Evolutionary conservation across 2,329 filamentous ascomycete species (phyloP).

Genomic region (Coniochaeta pulveracea): DNA sequence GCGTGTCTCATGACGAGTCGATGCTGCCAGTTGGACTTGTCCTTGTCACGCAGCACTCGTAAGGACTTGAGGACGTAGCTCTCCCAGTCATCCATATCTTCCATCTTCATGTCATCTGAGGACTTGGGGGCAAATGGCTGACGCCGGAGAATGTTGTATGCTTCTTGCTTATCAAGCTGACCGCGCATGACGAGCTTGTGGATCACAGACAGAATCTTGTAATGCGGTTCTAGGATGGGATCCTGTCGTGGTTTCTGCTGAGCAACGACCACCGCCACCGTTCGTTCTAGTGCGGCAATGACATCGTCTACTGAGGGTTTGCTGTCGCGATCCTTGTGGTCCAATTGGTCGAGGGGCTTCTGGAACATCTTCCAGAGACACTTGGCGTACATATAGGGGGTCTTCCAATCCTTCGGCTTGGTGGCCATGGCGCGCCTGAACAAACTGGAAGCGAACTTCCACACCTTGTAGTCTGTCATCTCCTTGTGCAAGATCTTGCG

Average conservation of each 20-base stretch:
- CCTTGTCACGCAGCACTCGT: slow-evolving; percentile 49
- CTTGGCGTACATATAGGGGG: slow-evolving; percentile 49
- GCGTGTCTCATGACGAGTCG: slow-evolving; percentile 72
- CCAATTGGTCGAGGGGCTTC: slow-evolving; percentile 30
- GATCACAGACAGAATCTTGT: slow-evolving; percentile 73
- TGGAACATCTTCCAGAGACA: slow-evolving; percentile 55
- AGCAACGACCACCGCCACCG: slow-evolving; percentile 36
- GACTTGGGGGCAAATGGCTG: slow-evolving; percentile 42
- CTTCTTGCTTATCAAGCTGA: slow-evolving; percentile 35
- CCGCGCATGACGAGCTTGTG: slow-evolving; percentile 63
- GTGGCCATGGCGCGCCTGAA: slow-evolving; percentile 44
- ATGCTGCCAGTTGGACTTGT: slow-evolving; percentile 94
- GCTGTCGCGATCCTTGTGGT: slow-evolving; percentile 26
- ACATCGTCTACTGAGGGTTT: slow-evolving; percentile 29
- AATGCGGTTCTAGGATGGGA: slow-evolving; percentile 81
- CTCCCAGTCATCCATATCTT: slow-evolving; percentile 52
- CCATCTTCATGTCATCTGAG: slow-evolving; percentile 35
- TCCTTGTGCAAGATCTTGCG: slow-evolving; percentile 40
- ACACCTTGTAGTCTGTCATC: slow-evolving; percentile 49
- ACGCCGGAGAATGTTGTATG: slow-evolving; percentile 39
- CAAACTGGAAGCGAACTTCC: slow-evolving; percentile 46
- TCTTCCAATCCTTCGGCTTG: slow-evolving; percentile 46
- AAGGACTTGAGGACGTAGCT: slow-evolving; percentile 41
- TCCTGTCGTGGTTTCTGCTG: slow-evolving; percentile 50
- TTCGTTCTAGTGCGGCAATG: slow-evolving; percentile 36